A percentile compares a stretch with the other conserved stretches of the same genome.
These are phyloP conservation scores for Neoarthrinium moseri DNA, from an alignment of 2,329 filamentous ascomycete genomes.

Conservation along the genomic window DNA sequence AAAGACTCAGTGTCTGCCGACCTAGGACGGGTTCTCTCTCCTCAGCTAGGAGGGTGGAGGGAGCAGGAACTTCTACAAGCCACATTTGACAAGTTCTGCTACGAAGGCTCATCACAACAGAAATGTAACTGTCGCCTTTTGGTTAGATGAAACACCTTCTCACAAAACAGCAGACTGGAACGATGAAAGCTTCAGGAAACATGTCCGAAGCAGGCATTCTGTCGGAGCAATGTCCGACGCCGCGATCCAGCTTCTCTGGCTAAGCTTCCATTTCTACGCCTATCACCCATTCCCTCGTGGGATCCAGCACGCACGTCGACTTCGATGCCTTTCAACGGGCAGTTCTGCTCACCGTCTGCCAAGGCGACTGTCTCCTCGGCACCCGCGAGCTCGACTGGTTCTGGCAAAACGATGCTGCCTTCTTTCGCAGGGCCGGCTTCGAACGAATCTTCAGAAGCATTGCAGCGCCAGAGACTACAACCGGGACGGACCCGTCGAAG, in stretches of 20 bases:
- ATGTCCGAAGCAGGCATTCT: background rate
- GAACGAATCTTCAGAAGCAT: background rate
- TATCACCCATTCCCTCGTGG: background rate
- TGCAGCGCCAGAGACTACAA: background rate
- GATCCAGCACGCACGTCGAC: background rate
- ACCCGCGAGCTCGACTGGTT: slow-evolving; percentile 1
- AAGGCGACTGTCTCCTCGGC: background rate
- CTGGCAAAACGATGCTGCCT: background rate
- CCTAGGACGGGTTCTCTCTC: background rate
- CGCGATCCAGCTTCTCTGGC: background rate
- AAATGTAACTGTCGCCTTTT: background rate
- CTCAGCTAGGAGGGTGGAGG: background rate
- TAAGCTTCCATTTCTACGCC: slow-evolving; percentile 1
- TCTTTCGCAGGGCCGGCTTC: background rate
- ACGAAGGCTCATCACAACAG: background rate
- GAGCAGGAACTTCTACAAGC: background rate
- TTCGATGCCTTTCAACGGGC: background rate
- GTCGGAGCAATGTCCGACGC: background rate
- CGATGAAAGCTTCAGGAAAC: background rate
- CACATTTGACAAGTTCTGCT: background rate
- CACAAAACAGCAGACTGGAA: background rate
- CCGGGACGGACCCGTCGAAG: background rate
- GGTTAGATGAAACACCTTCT: background rate
- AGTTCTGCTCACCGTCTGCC: background rate
- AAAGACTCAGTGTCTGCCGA: background rate